phyloP scores from a whole-genome alignment of 2,329 filamentous ascomycete species.

The Aspergillus proliferans region DNA sequence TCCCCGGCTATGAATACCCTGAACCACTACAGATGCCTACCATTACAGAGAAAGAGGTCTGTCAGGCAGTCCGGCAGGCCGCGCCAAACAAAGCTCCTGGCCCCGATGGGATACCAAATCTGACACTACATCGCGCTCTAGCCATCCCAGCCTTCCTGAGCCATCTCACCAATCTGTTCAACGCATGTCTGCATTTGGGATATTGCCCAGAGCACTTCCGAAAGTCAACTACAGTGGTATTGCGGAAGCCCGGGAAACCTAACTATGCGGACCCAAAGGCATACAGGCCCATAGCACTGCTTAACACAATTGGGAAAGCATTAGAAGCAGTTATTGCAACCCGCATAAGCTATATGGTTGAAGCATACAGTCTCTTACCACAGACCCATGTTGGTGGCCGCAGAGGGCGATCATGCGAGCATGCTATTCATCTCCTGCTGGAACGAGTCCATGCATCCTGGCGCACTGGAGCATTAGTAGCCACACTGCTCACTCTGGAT shows the following conservation, averaged over 20 bases:
- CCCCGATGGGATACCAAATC: slow-evolving; percentile 6
- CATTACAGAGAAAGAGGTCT: slow-evolving; percentile 3
- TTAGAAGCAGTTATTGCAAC: slow-evolving; percentile 12
- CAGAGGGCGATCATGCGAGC: no score
- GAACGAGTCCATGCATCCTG: no score
- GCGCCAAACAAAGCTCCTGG: slow-evolving; percentile 7
- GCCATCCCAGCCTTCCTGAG: neutral
- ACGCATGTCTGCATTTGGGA: neutral
- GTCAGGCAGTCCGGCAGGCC: neutral
- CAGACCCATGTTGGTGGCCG: slow-evolving; percentile 1
- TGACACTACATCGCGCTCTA: neutral
- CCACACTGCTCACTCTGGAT: no score
- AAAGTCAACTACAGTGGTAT: slow-evolving; percentile 5
- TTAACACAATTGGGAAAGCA: slow-evolving; percentile 12
- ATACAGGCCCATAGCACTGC: slow-evolving; percentile 13
- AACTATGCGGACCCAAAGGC: slow-evolving; percentile 12
- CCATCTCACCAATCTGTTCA: slow-evolving; percentile 1
- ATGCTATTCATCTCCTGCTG: no score
- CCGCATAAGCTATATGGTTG: slow-evolving; percentile 10
- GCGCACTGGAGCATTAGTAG: no score
- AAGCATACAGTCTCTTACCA: slow-evolving; percentile 3
- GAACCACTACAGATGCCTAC: neutral
- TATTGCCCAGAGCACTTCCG: slow-evolving; percentile 5
- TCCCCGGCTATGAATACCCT: neutral
- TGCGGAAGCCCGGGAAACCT: slow-evolving; percentile 15